phyloP scores from a whole-genome alignment of 2,329 filamentous ascomycete genomes.

The Dactylellina leptospora region DNA sequence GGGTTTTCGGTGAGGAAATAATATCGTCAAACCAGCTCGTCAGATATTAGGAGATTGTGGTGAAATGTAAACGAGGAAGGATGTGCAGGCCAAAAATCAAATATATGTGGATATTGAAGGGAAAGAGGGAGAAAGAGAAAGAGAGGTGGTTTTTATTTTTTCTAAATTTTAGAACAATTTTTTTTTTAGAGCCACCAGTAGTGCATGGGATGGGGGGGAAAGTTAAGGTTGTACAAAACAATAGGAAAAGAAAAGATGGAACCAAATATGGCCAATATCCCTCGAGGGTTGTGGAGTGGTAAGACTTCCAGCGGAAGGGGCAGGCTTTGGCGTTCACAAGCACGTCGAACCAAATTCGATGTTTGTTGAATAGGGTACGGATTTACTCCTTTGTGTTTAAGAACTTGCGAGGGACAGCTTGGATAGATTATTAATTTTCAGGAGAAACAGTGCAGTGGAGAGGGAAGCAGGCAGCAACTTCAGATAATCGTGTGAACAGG shows the following conservation, averaged over 20 bases:
- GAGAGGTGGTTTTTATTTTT: conserved; percentile 43
- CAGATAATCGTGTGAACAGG: conserved; percentile 18
- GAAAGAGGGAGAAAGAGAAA: conserved; percentile 38
- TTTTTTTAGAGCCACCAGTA: conserved; percentile 7
- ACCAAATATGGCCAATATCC: conserved; percentile 38
- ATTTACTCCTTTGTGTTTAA: conserved; percentile 28
- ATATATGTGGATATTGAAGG: conserved; percentile 19
- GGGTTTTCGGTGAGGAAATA: conserved; percentile 32
- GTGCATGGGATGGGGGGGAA: conserved; percentile 30
- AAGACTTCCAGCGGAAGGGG: conserved; percentile 47
- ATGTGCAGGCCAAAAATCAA: conserved; percentile 19
- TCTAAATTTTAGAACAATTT: conserved; percentile 16
- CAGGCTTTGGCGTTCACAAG: conserved; percentile 40
- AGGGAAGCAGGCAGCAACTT: conserved; percentile 33
- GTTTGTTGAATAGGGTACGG: conserved; percentile 9
- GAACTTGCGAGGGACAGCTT: conserved; percentile 18
- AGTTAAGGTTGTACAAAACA: conserved; percentile 52
- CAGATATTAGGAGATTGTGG: conserved; percentile 23
- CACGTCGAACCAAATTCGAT: conserved; percentile 35
- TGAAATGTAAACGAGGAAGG: conserved; percentile 9
- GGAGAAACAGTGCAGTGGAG: conserved; percentile 31
- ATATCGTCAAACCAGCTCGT: conserved; percentile 51
- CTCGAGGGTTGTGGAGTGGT: conserved; percentile 37
- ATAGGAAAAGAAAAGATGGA: conserved; percentile 4
- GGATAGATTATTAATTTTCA: conserved; percentile 43